Percentiles rank a stretch among this genome's conserved stretches.
Evolutionary conservation across 768 basidiomycete genomes (phyloP).

Genomic region (Fistulinella prunicolor): DNA sequence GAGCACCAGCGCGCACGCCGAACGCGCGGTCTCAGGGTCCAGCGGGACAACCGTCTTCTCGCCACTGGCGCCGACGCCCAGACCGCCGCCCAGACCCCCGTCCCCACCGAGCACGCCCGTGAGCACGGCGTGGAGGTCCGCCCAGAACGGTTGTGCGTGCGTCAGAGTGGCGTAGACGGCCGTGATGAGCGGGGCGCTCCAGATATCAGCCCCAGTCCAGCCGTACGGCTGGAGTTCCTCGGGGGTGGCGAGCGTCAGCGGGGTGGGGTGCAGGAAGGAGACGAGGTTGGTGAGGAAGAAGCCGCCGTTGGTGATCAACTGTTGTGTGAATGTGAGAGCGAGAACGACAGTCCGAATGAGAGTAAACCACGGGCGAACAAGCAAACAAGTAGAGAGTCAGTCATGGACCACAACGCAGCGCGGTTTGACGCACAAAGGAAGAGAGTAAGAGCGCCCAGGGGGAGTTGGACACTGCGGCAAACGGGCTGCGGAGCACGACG

Average conservation of each 20-base stretch:
- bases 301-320: slow-evolving; percentile 76
- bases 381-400: too few species aligned
- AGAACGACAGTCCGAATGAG: too few species aligned
- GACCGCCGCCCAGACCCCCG: too few species aligned
- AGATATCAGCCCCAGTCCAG: slow-evolving; percentile 83
- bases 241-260: slow-evolving; percentile 69
- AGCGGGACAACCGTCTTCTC: slow-evolving; percentile 41
- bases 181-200: slow-evolving; percentile 79
- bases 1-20: slow-evolving; percentile 67
- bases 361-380: too few species aligned
- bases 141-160: slow-evolving; percentile 85
- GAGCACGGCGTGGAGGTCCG: slow-evolving; percentile 50
- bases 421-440: slow-evolving; percentile 53
- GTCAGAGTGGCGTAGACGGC: slow-evolving; percentile 79
- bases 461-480: slow-evolving; percentile 52
- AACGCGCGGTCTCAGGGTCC: slow-evolving; percentile 64
- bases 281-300: slow-evolving; percentile 77
- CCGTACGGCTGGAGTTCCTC: slow-evolving; percentile 78
- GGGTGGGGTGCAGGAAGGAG: slow-evolving; percentile 71
- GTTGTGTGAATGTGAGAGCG: background rate
- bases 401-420: background rate
- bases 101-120: slow-evolving; percentile 41
- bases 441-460: slow-evolving; percentile 76
- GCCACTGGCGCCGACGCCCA: too few species aligned
- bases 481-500: slow-evolving; percentile 52